Evolutionary conservation across 345 rosid genomes (phyloP).

Genomic region (Eucalyptus tenuipes): DNA sequence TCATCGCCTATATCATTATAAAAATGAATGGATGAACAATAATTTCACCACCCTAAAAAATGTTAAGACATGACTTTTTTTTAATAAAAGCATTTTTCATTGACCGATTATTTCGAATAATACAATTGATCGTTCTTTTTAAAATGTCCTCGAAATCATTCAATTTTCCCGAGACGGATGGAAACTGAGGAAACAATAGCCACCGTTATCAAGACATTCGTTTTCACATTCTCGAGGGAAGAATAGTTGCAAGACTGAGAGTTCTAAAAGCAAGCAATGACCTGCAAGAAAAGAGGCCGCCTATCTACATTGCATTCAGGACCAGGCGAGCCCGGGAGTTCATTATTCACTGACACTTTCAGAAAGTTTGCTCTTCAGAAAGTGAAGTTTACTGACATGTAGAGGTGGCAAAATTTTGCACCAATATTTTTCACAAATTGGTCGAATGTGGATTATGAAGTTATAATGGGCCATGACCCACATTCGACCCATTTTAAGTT

Average conservation of each 20-base stretch:
- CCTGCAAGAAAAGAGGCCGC: background rate
- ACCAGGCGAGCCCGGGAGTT: background rate
- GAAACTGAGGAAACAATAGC: accelerated
- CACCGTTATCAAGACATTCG: accelerated
- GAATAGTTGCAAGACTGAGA: background rate
- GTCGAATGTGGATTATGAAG: no score
- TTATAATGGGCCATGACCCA: no score
- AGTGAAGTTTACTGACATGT: background rate
- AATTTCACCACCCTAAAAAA: background rate
- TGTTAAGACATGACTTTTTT: no score
- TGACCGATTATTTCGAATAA: background rate
- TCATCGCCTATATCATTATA: no score
- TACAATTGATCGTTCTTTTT: accelerated
- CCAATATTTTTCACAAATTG: no score
- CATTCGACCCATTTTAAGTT: no score
- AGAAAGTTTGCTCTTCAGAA: background rate
- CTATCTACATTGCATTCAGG: background rate
- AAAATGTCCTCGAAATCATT: background rate
- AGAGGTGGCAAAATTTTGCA: no score
- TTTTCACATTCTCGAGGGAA: background rate
- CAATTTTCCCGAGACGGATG: accelerated
- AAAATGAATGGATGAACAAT: no score
- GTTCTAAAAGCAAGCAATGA: background rate
- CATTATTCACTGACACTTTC: background rate
- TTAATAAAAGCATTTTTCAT: no score